These are phyloP conservation scores for Kingdonia uniflora DNA, from an alignment of 164 flowering plant genomes.

Conservation along the genomic window DNA sequence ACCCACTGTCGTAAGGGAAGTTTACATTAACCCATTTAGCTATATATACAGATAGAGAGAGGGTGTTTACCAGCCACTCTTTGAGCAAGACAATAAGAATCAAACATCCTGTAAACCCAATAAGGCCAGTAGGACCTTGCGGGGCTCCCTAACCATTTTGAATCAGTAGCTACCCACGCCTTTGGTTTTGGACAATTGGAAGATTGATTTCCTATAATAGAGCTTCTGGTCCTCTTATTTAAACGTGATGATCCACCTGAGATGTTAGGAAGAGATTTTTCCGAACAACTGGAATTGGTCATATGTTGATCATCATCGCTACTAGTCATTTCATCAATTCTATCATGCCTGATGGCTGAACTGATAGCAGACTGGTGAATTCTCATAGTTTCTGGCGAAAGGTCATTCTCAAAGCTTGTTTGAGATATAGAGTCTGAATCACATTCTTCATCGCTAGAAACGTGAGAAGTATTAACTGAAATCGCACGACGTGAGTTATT, in stretches of 20 bases:
- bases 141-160: constrained; percentile 26
- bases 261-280: constrained; percentile 16
- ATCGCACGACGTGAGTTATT: constrained; percentile 8
- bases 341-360: constrained; percentile 27
- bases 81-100: constrained; percentile 75
- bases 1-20: too few species aligned
- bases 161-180: constrained; percentile 11
- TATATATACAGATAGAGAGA: background rate
- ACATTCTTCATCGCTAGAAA: constrained; percentile 25
- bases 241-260: constrained; percentile 16
- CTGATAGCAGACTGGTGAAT: constrained; percentile 42
- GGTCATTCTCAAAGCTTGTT: constrained; percentile 63
- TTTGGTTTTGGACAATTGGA: constrained; percentile 13
- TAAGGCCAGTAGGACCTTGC: constrained; percentile 74
- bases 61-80: constrained; percentile 57
- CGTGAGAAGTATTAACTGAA: constrained; percentile 18
- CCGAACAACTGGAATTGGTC: constrained; percentile 17
- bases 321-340: constrained; percentile 43
- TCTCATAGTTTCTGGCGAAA: constrained; percentile 45
- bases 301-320: constrained; percentile 52
- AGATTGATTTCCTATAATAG: constrained; percentile 13
- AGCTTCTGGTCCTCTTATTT: constrained; percentile 4
- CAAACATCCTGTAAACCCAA: constrained; percentile 94
- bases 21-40: too few species aligned
- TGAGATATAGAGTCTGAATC: constrained; percentile 50